phyloP scores from a whole-genome alignment of 345 rosid species.

The Lenwebbia sp. region DNA sequence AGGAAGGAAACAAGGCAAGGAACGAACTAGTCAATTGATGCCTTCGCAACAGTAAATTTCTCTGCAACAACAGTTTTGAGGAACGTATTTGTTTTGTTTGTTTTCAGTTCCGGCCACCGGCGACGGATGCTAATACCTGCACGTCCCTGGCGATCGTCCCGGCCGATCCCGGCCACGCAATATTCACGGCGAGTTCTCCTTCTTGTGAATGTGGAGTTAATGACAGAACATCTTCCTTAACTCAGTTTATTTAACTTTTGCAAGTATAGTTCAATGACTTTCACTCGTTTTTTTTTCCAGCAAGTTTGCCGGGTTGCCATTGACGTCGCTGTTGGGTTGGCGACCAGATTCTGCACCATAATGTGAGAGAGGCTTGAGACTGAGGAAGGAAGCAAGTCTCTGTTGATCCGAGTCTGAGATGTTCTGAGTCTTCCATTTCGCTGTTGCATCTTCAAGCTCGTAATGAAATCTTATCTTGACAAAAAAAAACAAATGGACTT shows the following conservation, averaged over 20 bases:
- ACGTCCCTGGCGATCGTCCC: background rate
- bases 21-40: background rate
- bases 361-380: background rate
- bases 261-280: background rate
- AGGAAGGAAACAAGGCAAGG: background rate
- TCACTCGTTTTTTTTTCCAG: background rate
- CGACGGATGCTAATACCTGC: background rate
- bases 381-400: background rate
- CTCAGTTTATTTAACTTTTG: background rate
- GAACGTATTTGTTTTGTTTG: background rate
- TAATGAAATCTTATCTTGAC: too few species aligned
- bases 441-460: too few species aligned
- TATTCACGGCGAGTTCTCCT: background rate
- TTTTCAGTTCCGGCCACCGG: background rate
- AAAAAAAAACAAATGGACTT: background rate
- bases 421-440: too few species aligned
- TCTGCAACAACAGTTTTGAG: background rate
- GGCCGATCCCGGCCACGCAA: background rate
- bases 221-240: background rate
- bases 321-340: fast-evolving
- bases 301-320: background rate
- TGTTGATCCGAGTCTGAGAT: background rate
- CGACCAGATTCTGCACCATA: background rate
- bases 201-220: background rate
- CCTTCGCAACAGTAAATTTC: background rate